Evolutionary conservation across 2,329 filamentous ascomycete species (phyloP).

Genomic region (Hypoxylon sp.): DNA sequence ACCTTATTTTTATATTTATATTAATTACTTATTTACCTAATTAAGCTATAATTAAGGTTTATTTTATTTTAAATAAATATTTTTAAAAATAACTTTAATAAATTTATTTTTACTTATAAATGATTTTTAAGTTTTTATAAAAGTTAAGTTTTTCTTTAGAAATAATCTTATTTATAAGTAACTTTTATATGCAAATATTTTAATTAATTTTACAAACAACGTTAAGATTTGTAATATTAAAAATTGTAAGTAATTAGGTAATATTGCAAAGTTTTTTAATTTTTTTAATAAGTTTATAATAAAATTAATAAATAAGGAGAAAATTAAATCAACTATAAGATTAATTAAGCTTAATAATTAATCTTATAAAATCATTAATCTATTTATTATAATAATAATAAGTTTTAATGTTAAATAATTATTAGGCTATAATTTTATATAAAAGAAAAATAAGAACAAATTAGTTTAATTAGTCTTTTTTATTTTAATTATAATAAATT

Average conservation of each 20-base stretch:
- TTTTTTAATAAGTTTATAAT: too few species aligned
- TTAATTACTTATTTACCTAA: not conserved
- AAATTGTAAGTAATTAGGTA: not conserved
- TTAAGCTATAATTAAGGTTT: not conserved
- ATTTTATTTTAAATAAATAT: constrained; percentile 1
- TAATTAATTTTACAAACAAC: not conserved
- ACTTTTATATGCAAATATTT: not conserved
- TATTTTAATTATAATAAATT: too few species aligned
- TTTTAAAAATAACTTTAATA: not conserved
- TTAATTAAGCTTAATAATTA: not conserved
- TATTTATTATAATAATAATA: not conserved
- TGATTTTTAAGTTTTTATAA: not conserved
- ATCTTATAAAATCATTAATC: not conserved
- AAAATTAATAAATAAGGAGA: too few species aligned
- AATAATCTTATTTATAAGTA: not conserved
- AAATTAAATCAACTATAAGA: not conserved
- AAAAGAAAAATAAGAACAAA: too few species aligned
- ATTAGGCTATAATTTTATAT: not conserved
- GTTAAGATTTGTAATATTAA: constrained; percentile 1
- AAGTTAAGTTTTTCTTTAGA: not conserved
- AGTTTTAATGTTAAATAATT: too few species aligned
- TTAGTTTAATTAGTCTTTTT: too few species aligned
- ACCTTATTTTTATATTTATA: constrained; percentile 1
- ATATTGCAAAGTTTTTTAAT: constrained; percentile 1
- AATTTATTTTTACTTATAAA: not conserved